Evolutionary conservation across 1,139 yeast species (phyloP).

Genomic region (Yamadazyma songkhlaensis): DNA sequence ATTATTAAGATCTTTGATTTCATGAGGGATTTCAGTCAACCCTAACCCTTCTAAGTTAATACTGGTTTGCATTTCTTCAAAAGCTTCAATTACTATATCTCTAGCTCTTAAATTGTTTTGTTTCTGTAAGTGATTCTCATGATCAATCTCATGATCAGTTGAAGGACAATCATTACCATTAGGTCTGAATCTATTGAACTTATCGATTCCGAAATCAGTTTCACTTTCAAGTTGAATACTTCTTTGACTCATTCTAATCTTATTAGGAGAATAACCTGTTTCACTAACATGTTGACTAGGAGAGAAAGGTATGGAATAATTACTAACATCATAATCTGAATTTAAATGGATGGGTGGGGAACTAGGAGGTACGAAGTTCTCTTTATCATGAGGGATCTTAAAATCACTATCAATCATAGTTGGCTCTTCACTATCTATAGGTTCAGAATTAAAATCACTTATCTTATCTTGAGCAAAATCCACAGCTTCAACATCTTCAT

Average conservation of each 20-base stretch:
- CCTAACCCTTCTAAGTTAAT: conserved; percentile 38
- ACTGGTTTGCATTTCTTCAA: conserved; percentile 36
- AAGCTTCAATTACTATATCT: conserved; percentile 33
- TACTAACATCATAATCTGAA: conserved; percentile 16
- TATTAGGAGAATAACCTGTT: conserved; percentile 7
- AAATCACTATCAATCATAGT: conserved; percentile 14
- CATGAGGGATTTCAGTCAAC: conserved; percentile 40
- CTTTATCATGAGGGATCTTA: conserved; percentile 7
- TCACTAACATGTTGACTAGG: conserved; percentile 13
- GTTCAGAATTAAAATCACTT: neutral
- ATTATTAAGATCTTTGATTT: conserved; percentile 42
- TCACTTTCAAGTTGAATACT: conserved; percentile 32
- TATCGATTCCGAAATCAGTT: conserved; percentile 47
- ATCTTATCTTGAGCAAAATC: neutral
- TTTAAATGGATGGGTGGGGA: conserved; percentile 14
- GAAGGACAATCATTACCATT: conserved; percentile 28
- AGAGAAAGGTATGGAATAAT: conserved; percentile 13
- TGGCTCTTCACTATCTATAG: conserved; percentile 13
- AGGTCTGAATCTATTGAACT: conserved; percentile 39
- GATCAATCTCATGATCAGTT: conserved; percentile 23
- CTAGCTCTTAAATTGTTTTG: conserved; percentile 25
- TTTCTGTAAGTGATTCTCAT: conserved; percentile 9
- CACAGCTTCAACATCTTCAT: neutral
- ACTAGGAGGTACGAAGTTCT: conserved; percentile 12
- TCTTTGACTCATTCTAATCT: conserved; percentile 1